A percentile compares a stretch with the other conserved stretches of the same genome.
phyloP scores from a whole-genome alignment of 1,284 basidiomycete genomes.

The Ceratobasidium sp. region DNA sequence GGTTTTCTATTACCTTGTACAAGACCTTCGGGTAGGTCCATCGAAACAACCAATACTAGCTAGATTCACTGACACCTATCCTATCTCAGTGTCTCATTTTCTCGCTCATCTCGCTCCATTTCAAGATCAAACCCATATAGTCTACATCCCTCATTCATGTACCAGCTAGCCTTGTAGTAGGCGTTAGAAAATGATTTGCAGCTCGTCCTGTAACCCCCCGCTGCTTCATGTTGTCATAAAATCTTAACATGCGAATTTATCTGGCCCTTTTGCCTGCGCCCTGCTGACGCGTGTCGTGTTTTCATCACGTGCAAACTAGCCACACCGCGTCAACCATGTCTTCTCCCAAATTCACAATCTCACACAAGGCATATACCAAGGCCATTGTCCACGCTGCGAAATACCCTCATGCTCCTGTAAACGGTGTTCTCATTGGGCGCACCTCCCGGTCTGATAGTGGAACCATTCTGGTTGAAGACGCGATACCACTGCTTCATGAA shows the following conservation, averaged over 20 bases:
- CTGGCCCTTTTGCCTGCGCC: neutral
- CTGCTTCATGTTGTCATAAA: neutral
- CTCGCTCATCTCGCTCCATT: slow-evolving; percentile 96
- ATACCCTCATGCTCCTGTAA: slow-evolving; percentile 76
- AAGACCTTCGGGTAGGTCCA: slow-evolving; percentile 88
- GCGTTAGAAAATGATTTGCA: slow-evolving; percentile 3
- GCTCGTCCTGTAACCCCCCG: neutral
- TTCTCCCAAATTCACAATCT: slow-evolving; percentile 63
- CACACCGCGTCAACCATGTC: slow-evolving; percentile 55
- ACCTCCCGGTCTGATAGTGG: slow-evolving; percentile 55
- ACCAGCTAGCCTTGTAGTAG: neutral
- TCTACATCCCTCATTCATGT: neutral
- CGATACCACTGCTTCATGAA: slow-evolving; percentile 81
- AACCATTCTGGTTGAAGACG: slow-evolving; percentile 68
- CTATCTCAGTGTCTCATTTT: slow-evolving; percentile 90
- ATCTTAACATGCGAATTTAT: neutral
- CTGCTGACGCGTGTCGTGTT: slow-evolving; percentile 9
- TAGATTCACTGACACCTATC: neutral
- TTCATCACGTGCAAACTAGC: slow-evolving; percentile 34
- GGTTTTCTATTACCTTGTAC: slow-evolving; percentile 99
- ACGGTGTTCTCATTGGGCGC: slow-evolving; percentile 73
- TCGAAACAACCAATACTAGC: neutral
- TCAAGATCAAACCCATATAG: slow-evolving; percentile 99
- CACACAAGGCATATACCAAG: slow-evolving; percentile 73
- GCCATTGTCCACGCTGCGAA: slow-evolving; percentile 80